Evolutionary conservation across 768 basidiomycete species (phyloP).

Genomic region (Hygrophorus pudorinus): DNA sequence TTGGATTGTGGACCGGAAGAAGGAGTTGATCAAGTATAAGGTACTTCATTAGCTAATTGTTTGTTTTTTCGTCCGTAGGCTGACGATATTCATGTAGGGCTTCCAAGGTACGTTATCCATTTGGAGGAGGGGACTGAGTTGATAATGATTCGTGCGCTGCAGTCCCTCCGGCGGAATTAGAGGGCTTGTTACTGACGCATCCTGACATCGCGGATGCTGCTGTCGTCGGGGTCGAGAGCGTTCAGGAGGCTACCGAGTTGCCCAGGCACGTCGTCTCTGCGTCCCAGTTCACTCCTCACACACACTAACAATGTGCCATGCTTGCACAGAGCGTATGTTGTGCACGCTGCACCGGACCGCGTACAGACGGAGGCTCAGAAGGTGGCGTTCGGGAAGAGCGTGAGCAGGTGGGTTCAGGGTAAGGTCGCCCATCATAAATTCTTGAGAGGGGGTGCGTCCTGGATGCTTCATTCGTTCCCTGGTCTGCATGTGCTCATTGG

Average conservation of each 20-base stretch:
- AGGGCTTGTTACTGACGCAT: constrained; percentile 64
- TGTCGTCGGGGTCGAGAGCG: constrained; percentile 66
- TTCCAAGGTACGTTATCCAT: constrained; percentile 49
- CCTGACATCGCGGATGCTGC: constrained; percentile 70
- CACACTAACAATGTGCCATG: not conserved
- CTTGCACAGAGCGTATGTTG: constrained; percentile 50
- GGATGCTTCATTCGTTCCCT: not conserved
- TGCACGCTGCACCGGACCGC: constrained; percentile 32
- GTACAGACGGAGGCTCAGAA: constrained; percentile 26
- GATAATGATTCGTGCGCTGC: not conserved
- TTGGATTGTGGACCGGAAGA: constrained; percentile 63
- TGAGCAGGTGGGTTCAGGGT: constrained; percentile 56
- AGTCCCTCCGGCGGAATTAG: constrained; percentile 86
- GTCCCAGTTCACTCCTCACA: not conserved
- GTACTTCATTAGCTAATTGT: constrained; percentile 15
- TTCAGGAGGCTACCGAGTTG: constrained; percentile 68
- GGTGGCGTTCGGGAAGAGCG: constrained; percentile 33
- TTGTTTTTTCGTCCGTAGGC: not conserved
- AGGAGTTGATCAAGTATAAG: constrained; percentile 75
- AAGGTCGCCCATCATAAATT: constrained; percentile 70
- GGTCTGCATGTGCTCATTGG: constrained; percentile 1
- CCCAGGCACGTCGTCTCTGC: constrained; percentile 41
- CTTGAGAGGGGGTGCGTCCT: constrained; percentile 53
- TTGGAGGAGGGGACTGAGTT: not conserved
- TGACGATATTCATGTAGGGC: constrained; percentile 31